Conservation (phyloP, 2,329 filamentous ascomycete genomes). For the Trichoderma simmonsii region DNA sequence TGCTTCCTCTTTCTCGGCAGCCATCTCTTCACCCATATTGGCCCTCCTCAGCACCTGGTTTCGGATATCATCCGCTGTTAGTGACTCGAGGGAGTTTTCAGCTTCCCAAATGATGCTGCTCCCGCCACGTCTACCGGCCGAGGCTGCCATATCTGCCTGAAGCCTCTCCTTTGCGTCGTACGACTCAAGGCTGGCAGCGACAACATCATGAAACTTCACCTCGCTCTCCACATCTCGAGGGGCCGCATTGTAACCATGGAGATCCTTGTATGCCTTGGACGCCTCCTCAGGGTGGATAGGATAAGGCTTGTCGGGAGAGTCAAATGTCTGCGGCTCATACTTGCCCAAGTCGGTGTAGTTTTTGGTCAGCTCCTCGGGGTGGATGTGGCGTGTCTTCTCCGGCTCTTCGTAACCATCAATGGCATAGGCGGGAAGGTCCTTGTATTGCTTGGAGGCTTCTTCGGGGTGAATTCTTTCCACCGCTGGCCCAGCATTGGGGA, state of each 20-base stretch:
- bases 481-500: slow-evolving; percentile 26
- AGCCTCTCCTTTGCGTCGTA: slow-evolving; percentile 35
- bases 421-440: slow-evolving; percentile 34
- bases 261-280: slow-evolving; percentile 40
- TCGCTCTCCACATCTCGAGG: slow-evolving; percentile 36
- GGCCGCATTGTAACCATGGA: slow-evolving; percentile 39
- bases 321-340: slow-evolving; percentile 36
- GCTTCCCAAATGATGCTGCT: slow-evolving; percentile 18
- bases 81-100: slow-evolving; percentile 24
- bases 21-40: slow-evolving; percentile 21
- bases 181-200: slow-evolving; percentile 36
- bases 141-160: slow-evolving; percentile 22
- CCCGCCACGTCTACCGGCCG: slow-evolving; percentile 22
- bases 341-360: slow-evolving; percentile 41
- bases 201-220: slow-evolving; percentile 30
- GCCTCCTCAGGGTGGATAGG: slow-evolving; percentile 35
- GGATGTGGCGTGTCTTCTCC: slow-evolving; percentile 27
- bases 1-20: slow-evolving; percentile 29
- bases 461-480: slow-evolving; percentile 30
- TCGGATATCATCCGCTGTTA: slow-evolving; percentile 34
- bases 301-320: slow-evolving; percentile 26
- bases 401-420: slow-evolving; percentile 31
- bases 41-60: slow-evolving; percentile 31
- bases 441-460: slow-evolving; percentile 36
- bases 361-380: slow-evolving; percentile 40